A percentile compares a stretch with the other conserved stretches of the same genome.
Conservation (phyloP, 177 flowering plant species). For the Vitis hybrid region DNA sequence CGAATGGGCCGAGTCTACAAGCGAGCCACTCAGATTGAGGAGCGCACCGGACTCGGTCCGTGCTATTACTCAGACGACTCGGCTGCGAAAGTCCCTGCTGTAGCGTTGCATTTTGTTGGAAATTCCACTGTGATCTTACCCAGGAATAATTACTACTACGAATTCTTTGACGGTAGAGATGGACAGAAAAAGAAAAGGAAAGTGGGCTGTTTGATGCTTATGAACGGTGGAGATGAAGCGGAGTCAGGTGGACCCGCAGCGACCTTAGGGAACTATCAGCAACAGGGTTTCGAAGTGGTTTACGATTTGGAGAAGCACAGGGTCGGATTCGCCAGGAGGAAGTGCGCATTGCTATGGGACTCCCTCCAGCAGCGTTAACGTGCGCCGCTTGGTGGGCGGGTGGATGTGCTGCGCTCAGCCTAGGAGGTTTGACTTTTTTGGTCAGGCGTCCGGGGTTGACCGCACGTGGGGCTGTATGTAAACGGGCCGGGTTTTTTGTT, state of each 20-base stretch:
- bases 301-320: conserved; percentile 68
- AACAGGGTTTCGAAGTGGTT: conserved; percentile 94
- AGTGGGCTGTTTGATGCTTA: conserved; percentile 81
- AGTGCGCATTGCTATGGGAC: conserved; percentile 79
- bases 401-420: no score
- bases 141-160: conserved; percentile 65
- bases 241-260: conserved; percentile 82
- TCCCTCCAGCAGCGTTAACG: conserved; percentile 30
- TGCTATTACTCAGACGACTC: conserved; percentile 47
- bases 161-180: conserved; percentile 49
- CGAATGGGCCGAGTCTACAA: conserved; percentile 42
- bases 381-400: conserved; percentile 2
- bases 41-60: conserved; percentile 65
- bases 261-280: conserved; percentile 82
- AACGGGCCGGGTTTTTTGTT: neutral
- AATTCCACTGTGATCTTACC: conserved; percentile 74
- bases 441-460: neutral
- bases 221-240: conserved; percentile 75
- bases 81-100: conserved; percentile 35
- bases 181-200: conserved; percentile 30
- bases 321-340: conserved; percentile 74
- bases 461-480: neutral
- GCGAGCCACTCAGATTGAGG: conserved; percentile 56
- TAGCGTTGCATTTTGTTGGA: conserved; percentile 66
- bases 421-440: neutral